Conservation (phyloP, 345 rosid species). For the Salix exigua region DNA sequence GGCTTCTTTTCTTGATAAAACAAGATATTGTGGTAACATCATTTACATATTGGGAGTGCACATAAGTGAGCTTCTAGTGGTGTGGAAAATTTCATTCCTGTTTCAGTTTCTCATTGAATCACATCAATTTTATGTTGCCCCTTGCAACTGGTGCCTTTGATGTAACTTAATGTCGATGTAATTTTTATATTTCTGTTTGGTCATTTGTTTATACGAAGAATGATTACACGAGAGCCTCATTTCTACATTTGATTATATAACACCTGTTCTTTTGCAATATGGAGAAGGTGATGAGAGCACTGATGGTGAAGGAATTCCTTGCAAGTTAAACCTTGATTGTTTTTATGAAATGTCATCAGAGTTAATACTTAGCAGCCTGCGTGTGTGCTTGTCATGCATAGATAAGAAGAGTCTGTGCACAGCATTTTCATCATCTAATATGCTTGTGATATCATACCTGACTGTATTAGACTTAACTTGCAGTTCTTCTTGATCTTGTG, state of each 20-base stretch:
- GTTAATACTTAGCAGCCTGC: not conserved
- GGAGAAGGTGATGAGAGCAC: slow-evolving; percentile 63
- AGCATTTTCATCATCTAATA: not conserved
- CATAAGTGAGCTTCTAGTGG: no score
- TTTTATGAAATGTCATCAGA: not conserved
- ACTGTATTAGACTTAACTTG: slow-evolving; percentile 6
- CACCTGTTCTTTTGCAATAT: slow-evolving; percentile 38
- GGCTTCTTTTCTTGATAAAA: no score
- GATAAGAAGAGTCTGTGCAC: not conserved
- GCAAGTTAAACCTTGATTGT: slow-evolving; percentile 44
- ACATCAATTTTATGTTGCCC: no score
- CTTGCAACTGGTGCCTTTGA: no score
- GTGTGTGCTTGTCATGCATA: not conserved
- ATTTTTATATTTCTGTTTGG: no score
- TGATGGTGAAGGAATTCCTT: slow-evolving; percentile 89
- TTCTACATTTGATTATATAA: not conserved
- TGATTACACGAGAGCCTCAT: not conserved
- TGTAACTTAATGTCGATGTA: no score
- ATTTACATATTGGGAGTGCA: no score
- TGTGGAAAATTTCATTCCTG: no score
- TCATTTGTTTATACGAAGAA: not conserved
- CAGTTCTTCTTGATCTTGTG: slow-evolving; percentile 97
- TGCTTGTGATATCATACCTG: not conserved
- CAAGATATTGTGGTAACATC: no score
- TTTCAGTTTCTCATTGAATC: no score